Base-by-base conservation (phyloP, 352 stramenopile genomes). In the Phytophthora agathidicida region DNA sequence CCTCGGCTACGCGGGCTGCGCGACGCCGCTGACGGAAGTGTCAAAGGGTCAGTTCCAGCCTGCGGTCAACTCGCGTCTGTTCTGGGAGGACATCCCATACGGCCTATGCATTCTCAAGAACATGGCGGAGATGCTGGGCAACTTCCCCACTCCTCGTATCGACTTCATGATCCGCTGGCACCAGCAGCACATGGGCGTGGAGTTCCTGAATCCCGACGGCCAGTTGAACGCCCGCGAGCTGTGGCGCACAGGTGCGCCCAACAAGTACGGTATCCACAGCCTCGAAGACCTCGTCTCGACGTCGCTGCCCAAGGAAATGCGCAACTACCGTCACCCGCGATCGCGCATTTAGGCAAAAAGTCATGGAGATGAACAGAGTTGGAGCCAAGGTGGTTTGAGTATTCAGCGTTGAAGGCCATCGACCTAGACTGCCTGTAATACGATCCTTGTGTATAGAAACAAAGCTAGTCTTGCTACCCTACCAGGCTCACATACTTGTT, bases 151-250 rank as follows among this genome's bases (percentile, higher is more conserved):
- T 41, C 91, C 91, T 10, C 87, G 87, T 46, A 96, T 97, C 31
- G 88, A 97, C 75, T 96, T 97, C 43, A 96, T 97, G 78, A 97
- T 97, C 67, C 84, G 89, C 39, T 97, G 91, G 91, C 90, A 97
- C 74, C 91, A 97, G 78, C 83, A 93, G 67, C 77, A 87, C 73
- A 97, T 97, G 91, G 82, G 71, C 37, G 83, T 96, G 33, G 77
- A 85, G 33, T 97, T 96, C 74, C 63, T 97, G 19, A 85, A 76
- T 44, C 51, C 81, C 2, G 89, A 97, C 50, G 88, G 88, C 26
- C 88, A 96, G 65, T 77, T 97, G 31, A 97, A 97, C 53, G 80
- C 91, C 30, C 81, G 85, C 47, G 79, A 96, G 49, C 70, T 97
- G 33, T 91, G 88, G 75, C 83, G 86, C 63, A 97, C 91, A 2